Evolutionary conservation across 2,329 filamentous ascomycete genomes (phyloP), one percentile per base, ranked within the genome.

Genomic region (Catunica adiposa): DNA sequence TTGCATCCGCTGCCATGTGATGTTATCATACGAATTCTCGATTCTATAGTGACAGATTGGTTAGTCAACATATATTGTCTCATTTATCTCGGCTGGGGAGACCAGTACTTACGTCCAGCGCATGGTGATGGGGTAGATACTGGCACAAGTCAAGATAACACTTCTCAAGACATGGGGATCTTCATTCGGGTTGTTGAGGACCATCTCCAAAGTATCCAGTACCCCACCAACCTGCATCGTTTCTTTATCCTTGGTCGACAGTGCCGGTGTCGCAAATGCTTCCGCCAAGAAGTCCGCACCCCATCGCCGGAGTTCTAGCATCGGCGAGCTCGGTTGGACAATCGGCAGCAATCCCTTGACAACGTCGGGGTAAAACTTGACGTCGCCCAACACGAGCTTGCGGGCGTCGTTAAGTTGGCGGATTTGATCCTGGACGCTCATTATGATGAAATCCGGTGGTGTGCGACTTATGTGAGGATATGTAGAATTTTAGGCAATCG

Each of bases 251-350:
- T 83, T 76, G 58, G 79, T 74, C 20, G 83, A 73, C 63, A 97
- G 75, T 22, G 84, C 80, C n/a, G 94, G 92, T 59, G 87, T 94
- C 57, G 92, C 84, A 70, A 98, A 97, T 1, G 89, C 89, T 72
- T 98, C 92, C 56, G 90, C 89, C 46, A 98, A 75, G 66, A 98
- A 98, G 59, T 96, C 89, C 60, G 89, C 84, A 25, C 90, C 92
- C 92, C 92, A 98, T 83, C 89, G 76, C 69, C 89, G 84, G 64
- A 97, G 73, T 69, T 94, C 87, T 56, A 95, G 70, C 59, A 80
- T 77, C 11, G 47, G 47, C 60, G 86, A 78, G 61, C 77, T 75
- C 53, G 84, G 79, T 59, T 83, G 82, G 68, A 96, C 86, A 64
- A 97, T 89, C 56, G 89, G 89, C n/a, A 97, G 73, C 60, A 97